phyloP scores from a whole-genome alignment of 148 eudicot genomes.

The Diospyros lotus region DNA sequence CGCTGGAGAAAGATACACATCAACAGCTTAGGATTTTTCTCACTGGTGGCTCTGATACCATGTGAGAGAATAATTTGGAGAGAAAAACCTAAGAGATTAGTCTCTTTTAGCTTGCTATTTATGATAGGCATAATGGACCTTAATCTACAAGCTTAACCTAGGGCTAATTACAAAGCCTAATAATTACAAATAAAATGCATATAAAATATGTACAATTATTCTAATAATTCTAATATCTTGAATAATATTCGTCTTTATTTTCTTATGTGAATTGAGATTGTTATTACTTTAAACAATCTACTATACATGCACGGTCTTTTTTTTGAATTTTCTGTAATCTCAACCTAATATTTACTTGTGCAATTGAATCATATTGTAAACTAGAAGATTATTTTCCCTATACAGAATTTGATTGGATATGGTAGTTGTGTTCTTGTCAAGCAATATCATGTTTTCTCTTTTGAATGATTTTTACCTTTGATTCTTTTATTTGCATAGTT shows the following conservation, averaged over 20 bases:
- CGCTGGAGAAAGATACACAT: too few relatives aligned
- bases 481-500: slow-evolving; percentile 28
- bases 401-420: not conserved
- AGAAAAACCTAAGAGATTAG: too few relatives aligned
- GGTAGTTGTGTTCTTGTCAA: not conserved
- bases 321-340: not conserved
- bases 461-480: not conserved
- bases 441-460: not conserved
- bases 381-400: not conserved
- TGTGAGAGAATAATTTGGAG: too few relatives aligned
- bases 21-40: too few relatives aligned
- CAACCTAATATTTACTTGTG: not conserved
- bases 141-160: too few relatives aligned
- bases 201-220: too few relatives aligned
- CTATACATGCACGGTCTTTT: not conserved
- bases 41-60: too few relatives aligned
- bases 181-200: too few relatives aligned
- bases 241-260: too few relatives aligned
- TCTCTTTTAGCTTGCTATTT: too few relatives aligned
- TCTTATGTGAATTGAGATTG: not conserved
- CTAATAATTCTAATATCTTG: not conserved
- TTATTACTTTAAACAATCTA: not conserved
- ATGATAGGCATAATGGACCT: too few relatives aligned
- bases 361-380: not conserved
- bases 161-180: too few relatives aligned